Evolutionary conservation across 1,284 basidiomycete species (phyloP).

Genomic region (Phenoliferia sp.): DNA sequence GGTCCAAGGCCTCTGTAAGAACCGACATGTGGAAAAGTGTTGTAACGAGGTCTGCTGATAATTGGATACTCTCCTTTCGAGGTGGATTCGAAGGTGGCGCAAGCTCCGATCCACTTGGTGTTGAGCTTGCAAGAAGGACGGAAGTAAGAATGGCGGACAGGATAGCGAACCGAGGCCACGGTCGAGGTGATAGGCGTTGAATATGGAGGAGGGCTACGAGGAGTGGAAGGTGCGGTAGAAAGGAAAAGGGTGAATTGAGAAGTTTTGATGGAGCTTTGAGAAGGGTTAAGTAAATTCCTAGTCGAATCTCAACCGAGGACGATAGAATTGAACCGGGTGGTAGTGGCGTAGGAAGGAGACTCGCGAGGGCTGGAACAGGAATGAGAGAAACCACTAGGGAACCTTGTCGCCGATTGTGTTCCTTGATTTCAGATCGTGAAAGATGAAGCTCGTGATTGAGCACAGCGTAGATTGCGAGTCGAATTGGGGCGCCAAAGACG

Average conservation of each 20-base stretch:
- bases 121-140: constrained; percentile 2
- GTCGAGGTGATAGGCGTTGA: not conserved
- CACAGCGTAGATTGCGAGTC: constrained; percentile 63
- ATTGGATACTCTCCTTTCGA: not conserved
- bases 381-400: not conserved
- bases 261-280: not conserved
- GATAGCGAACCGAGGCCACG: constrained; percentile 12
- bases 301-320: not conserved
- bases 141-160: constrained; percentile 15
- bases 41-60: constrained; percentile 4
- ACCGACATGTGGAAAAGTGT: constrained; percentile 14
- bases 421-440: constrained; percentile 3
- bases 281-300: constrained; percentile 1
- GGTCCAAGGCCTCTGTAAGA: not conserved
- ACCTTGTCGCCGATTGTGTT: constrained; percentile 14
- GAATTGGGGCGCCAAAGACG: constrained; percentile 58
- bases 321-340: not conserved
- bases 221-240: constrained; percentile 10
- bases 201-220: constrained; percentile 25
- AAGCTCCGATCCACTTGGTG: not conserved
- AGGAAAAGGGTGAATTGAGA: not conserved
- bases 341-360: not conserved
- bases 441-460: constrained; percentile 60
- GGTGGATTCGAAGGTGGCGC: not conserved
- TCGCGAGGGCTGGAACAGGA: not conserved